Base-by-base conservation (phyloP, 2,329 filamentous ascomycete species). In the Fusarium coffeatum region DNA sequence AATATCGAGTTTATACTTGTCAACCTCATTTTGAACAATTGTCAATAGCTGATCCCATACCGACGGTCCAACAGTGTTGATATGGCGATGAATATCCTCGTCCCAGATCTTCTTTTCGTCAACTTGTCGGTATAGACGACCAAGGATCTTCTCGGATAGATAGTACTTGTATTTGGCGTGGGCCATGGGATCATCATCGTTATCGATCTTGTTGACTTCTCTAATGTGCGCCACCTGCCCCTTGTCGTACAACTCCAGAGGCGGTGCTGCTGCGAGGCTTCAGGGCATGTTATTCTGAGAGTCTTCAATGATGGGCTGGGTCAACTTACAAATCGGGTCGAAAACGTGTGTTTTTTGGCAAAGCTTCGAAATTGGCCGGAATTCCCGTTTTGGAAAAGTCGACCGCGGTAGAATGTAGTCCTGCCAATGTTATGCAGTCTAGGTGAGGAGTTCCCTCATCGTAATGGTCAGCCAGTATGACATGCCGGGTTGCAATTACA, bases 351-450 rank as follows among this genome's bases (percentile, higher is more conserved):
- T 78, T 59, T 20, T 68, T 78, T 1, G 83, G 85, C 18, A 89
- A 78, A 2, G 80, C 72, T 0, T 64, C 76, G 37, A 86, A 75
- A 9, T 85, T 79, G 8, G 89, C 88, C 0, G 85, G 78, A 27
- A 90, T 87, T 0, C 93, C 92, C 0, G 90, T 92, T 78, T 93
- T 93, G 5, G 90, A 92, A 72, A 92, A 93, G 76, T 93, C 91
- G 0, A 93, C 91, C 0, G 90, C 91, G 0, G 85, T 89, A 0
- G 91, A 93, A 69, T 92, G 89, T 74, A 93, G 78, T 65, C 83
- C 82, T 0, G 91, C 90, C 18, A 93, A 81, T 2, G 73, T 76
- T 15, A 81, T 55, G 60, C 90, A 93, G 6, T 85, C 78, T 0
- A 49, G 20, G 56, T 89, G 79, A 3, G 80, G 67, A 0, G 88